These are phyloP conservation scores for Eimeria sp. DNA, from an alignment of 169 alveolate genomes.

Conservation along the genomic window DNA sequence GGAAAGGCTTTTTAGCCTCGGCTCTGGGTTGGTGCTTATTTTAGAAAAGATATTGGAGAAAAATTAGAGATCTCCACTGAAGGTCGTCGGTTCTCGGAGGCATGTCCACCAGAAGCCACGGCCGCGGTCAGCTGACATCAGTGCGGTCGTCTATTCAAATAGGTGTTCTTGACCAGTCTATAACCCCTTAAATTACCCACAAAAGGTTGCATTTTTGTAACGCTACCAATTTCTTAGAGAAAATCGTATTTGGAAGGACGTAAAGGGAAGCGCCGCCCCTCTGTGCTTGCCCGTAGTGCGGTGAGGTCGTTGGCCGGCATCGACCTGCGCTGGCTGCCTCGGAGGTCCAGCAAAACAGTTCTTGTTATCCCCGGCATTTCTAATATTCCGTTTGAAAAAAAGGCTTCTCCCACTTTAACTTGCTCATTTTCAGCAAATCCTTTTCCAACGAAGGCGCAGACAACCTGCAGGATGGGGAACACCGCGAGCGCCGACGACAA, in stretches of 20 bases:
- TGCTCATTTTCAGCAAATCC: neutral
- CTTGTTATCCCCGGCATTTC: neutral
- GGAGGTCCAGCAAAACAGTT: neutral
- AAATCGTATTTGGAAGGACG: neutral
- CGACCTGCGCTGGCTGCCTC: conserved; percentile 71
- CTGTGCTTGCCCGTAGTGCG: conserved; percentile 3
- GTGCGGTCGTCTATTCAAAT: neutral
- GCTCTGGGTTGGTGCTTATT: neutral
- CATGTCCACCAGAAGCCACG: neutral
- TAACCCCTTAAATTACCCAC: neutral
- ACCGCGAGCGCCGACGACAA: conserved; percentile 77
- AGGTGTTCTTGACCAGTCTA: neutral
- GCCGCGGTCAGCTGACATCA: neutral
- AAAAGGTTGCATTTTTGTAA: neutral
- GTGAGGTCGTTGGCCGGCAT: conserved; percentile 37
- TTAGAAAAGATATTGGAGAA: neutral
- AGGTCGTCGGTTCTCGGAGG: neutral
- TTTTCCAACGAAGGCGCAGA: conserved; percentile 38
- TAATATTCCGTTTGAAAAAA: no score
- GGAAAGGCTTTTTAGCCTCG: neutral
- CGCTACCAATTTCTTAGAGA: neutral
- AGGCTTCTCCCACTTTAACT: neutral
- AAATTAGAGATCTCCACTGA: neutral
- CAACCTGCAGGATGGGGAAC: conserved; percentile 68
- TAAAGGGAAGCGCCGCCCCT: neutral